Percentiles rank a stretch among this genome's conserved stretches.
These are phyloP conservation scores for Tetraselmis chui DNA, from an alignment of 139 green algal species.

Conservation along the genomic window DNA sequence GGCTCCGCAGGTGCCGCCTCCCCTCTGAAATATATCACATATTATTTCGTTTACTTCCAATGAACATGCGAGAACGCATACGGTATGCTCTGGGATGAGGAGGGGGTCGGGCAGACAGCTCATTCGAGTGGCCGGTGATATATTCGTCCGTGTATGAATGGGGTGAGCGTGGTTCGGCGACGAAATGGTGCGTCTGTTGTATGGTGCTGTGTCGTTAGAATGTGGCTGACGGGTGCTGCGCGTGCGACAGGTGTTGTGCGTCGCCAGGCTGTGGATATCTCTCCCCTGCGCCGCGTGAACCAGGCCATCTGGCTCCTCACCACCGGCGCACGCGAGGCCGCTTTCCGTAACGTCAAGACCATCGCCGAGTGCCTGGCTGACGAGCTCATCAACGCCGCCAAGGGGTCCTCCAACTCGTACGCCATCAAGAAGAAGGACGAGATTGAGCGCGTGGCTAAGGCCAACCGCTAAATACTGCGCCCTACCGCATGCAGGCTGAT, in stretches of 20 bases:
- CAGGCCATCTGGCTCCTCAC: slow-evolving; percentile 89
- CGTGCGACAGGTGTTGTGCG: slow-evolving; percentile 41
- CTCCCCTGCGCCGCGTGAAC: slow-evolving; percentile 97
- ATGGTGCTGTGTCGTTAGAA: no score
- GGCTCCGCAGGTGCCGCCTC: slow-evolving; percentile 93
- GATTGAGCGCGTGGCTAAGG: slow-evolving; percentile 99
- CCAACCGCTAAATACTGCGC: slow-evolving; percentile 82
- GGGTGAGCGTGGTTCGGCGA: no score
- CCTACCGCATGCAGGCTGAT: no score
- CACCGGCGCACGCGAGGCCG: slow-evolving; percentile 85
- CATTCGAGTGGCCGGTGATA: no score
- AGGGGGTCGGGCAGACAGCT: no score
- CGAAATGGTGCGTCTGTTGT: no score
- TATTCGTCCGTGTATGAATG: no score
- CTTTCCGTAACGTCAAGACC: slow-evolving; percentile 99
- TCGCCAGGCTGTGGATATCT: slow-evolving; percentile 98
- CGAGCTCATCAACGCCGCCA: slow-evolving; percentile 98
- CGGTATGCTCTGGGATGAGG: no score
- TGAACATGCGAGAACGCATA: no score
- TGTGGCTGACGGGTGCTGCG: no score
- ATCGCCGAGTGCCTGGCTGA: slow-evolving; percentile 98
- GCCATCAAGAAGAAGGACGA: slow-evolving; percentile 99
- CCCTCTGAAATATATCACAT: no score
- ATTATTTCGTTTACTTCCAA: no score
- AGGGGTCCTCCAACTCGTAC: slow-evolving; percentile 94